A percentile compares a stretch with the other conserved stretches of the same genome.
These are phyloP conservation scores for Oryza glumipatula DNA, from an alignment of 176 grass and related monocot genomes.

Conservation along the genomic window DNA sequence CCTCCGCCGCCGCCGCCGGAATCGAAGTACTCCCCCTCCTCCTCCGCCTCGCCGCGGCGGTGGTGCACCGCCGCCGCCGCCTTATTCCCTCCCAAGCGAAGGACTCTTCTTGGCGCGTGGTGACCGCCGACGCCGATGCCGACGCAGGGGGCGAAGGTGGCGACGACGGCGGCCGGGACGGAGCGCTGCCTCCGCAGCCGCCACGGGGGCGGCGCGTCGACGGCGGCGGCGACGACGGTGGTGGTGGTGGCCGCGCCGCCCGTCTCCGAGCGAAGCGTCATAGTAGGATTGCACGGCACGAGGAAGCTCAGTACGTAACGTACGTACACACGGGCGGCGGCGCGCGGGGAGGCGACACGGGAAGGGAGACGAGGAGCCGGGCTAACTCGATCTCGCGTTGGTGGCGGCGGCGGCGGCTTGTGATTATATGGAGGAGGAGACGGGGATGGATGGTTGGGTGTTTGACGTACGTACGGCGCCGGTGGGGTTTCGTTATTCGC, in stretches of 20 bases:
- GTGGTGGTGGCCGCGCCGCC: background rate
- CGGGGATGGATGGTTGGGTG: no score
- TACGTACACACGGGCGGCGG: no score
- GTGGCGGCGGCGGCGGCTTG: background rate
- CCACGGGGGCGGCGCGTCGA: background rate
- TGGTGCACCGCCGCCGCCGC: background rate
- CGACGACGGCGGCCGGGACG: constrained; percentile 17
- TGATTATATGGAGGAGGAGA: background rate
- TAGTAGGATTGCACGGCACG: background rate
- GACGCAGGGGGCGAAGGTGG: constrained; percentile 29
- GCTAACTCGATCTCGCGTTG: no score
- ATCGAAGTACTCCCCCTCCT: background rate
- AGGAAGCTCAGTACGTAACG: no score
- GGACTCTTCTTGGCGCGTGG: background rate
- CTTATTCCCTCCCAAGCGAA: background rate
- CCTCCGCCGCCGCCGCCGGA: background rate
- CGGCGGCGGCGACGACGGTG: no score
- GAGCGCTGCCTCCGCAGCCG: constrained; percentile 37
- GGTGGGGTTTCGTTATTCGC: no score
- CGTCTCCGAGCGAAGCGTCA: background rate
- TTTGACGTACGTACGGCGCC: no score
- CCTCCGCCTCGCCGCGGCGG: background rate
- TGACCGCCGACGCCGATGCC: background rate
- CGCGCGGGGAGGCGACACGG: no score
- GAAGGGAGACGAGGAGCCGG: background rate